Conservation (phyloP, 345 rosid genomes). For the Eucalyptus curtisii region DNA sequence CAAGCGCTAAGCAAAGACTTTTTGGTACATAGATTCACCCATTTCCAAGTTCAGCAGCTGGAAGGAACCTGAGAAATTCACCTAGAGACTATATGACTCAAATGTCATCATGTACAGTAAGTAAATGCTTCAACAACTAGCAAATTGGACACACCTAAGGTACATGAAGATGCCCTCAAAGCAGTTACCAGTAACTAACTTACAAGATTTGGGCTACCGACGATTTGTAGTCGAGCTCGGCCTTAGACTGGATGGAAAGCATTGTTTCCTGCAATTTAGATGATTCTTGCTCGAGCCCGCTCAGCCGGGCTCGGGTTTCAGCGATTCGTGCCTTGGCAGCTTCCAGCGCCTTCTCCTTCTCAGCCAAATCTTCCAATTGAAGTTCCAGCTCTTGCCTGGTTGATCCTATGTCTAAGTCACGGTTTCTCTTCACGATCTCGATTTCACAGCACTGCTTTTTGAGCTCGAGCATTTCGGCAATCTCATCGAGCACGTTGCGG, state of each 20-base stretch:
- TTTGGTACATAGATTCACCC: not conserved
- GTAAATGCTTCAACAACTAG: not conserved
- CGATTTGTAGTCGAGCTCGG: not conserved
- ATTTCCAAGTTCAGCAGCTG: not conserved
- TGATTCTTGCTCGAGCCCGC: slow-evolving; percentile 30
- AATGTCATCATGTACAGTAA: not conserved
- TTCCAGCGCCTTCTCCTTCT: slow-evolving; percentile 35
- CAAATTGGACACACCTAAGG: not conserved
- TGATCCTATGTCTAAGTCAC: slow-evolving; percentile 17
- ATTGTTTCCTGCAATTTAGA: slow-evolving; percentile 20
- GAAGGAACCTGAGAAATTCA: not conserved
- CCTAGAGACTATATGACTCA: not conserved
- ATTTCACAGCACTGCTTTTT: slow-evolving; percentile 11
- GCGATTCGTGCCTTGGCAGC: slow-evolving; percentile 13
- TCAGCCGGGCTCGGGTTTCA: slow-evolving; percentile 19
- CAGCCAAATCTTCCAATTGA: slow-evolving; percentile 24
- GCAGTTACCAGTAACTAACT: not conserved
- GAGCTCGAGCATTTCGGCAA: slow-evolving; percentile 38
- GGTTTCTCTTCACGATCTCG: slow-evolving; percentile 22
- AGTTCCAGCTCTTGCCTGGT: slow-evolving; percentile 34
- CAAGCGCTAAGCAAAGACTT: not conserved
- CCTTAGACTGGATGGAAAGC: not conserved
- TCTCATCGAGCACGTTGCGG: slow-evolving; percentile 27
- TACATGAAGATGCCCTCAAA: not conserved
- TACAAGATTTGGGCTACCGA: slow-evolving; percentile 7